Conservation (phyloP, 2,329 filamentous ascomycete genomes). For the Fusarium solani-melongenae region DNA sequence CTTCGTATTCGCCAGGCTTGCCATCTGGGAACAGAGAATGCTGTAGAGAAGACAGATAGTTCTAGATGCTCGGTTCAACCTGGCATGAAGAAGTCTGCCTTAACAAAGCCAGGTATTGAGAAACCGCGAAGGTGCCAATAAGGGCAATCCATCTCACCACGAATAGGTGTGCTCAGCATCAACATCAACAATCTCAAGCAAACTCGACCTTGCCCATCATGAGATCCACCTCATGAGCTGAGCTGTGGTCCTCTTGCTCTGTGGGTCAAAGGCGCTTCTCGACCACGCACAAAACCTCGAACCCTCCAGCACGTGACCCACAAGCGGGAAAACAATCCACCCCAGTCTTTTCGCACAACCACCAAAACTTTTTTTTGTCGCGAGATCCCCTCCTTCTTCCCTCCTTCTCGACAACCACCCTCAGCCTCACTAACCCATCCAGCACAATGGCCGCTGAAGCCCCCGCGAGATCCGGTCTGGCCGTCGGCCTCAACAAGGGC, state of each 20-base stretch:
- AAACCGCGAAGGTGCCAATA: neutral
- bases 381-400: constrained; percentile 21
- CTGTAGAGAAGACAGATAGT: neutral
- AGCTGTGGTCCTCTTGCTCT: neutral
- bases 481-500: constrained; percentile 72
- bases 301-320: constrained; percentile 48
- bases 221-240: constrained; percentile 1
- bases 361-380: constrained; percentile 36
- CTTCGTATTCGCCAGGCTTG: neutral
- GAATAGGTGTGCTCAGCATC: neutral
- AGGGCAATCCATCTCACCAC: neutral
- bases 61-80: neutral
- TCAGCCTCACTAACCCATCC: constrained; percentile 47
- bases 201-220: neutral
- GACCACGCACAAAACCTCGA: constrained; percentile 17
- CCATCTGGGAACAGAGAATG: neutral
- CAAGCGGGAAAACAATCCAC: constrained; percentile 38
- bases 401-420: constrained; percentile 44
- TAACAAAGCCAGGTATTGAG: neutral
- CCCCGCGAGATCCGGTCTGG: constrained; percentile 67
- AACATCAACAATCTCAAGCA: neutral
- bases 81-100: neutral
- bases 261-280: neutral
- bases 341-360: constrained; percentile 28
- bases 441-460: constrained; percentile 70